Evolutionary conservation across 2,329 filamentous ascomycete genomes (phyloP), one percentile per base, ranked within the genome.

Genomic region (Penicillium vulpinum): DNA sequence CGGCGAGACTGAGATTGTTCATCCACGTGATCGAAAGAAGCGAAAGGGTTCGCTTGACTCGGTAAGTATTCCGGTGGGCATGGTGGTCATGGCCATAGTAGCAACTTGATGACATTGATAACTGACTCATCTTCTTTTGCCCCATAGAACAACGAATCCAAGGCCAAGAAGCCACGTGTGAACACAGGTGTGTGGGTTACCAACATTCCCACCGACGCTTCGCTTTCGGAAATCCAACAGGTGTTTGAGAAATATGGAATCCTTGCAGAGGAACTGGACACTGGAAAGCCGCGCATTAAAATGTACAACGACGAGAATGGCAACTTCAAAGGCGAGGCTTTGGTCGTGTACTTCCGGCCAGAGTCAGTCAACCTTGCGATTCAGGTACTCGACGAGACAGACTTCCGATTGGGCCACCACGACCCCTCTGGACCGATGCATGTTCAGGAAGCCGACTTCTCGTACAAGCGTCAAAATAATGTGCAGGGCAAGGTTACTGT

Each of bases 121-220:
- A 38, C 31, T 55, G 11, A 55, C 38, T 24, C 21, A 16, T 44
- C 29, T 48, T 22, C 22, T 41, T 33, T 48, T 9, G 24, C 8
- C 26, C 28, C 8, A 9, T 54, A 73, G 71, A 62, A 64, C 35
- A 67, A 67, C 50, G 66, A 61, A n/a, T 70, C 72, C 51, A 75
- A 77, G 58, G 62, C 64, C 16, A 78, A 75, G 66, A 80, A 77
- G 62, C 70, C 71, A 29, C 77, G 76, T 54, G 81, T 92, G 66
- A 97, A 97, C 73, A 96, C 90, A 6, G 93, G 93, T 40, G 85
- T 99, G 62, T 99, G 93, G 77, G 89, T 97, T 46, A 96, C 92
- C 5, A 91, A 90, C 13, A 83, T 99, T 4, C 95, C 94, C 0
- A 75, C 81, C 38, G 91, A 97, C 72, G 88, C 86, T 41, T 90